phyloP scores from a whole-genome alignment of 768 basidiomycete genomes.

The Obba rivulosa region DNA sequence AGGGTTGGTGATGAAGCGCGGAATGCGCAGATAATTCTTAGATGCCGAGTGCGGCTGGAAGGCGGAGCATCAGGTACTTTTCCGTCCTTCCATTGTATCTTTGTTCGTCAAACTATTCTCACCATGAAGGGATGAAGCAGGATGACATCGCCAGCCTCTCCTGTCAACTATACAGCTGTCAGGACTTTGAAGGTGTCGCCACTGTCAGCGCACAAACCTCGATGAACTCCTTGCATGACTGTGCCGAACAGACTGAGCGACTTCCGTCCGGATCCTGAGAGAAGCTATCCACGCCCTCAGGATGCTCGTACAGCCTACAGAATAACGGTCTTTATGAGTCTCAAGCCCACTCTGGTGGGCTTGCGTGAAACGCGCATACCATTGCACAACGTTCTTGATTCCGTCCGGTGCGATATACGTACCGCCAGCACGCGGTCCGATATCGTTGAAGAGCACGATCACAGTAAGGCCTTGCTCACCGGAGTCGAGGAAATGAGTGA shows the following conservation, averaged over 20 bases:
- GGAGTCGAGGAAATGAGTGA: conserved; percentile 33
- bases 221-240: conserved; percentile 18
- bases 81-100: too few species aligned
- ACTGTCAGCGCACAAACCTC: conserved; percentile 11
- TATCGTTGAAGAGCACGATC: conserved; percentile 31
- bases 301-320: conserved; percentile 17
- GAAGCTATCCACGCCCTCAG: conserved; percentile 13
- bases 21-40: conserved; percentile 28
- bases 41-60: conserved; percentile 28
- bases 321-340: background rate
- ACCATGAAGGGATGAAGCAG: conserved; percentile 34
- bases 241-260: conserved; percentile 13
- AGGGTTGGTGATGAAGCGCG: conserved; percentile 34
- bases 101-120: background rate
- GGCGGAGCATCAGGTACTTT: background rate
- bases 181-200: too few species aligned
- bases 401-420: conserved; percentile 33
- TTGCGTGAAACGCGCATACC: conserved; percentile 2
- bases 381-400: conserved; percentile 22
- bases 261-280: conserved; percentile 17
- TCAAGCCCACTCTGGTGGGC: background rate
- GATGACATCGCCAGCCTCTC: conserved; percentile 32
- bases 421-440: conserved; percentile 28
- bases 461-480: conserved; percentile 33
- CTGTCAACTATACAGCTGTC: conserved; percentile 22